phyloP scores from a whole-genome alignment of 2,329 filamentous ascomycete genomes.

The Microdochium nivale region DNA sequence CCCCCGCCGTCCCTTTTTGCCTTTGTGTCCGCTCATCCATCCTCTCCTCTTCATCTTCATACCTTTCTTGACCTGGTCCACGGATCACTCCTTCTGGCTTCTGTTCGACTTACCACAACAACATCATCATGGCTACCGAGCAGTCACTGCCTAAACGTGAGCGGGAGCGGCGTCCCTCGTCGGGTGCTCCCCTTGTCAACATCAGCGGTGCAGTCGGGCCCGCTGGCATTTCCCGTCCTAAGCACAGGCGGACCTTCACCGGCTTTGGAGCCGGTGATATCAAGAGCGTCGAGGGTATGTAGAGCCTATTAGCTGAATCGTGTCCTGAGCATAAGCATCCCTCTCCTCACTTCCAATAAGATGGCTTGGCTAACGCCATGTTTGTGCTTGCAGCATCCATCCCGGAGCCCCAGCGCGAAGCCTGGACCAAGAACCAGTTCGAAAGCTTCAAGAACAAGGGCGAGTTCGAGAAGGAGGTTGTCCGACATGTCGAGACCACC shows the following conservation, averaged over 20 bases:
- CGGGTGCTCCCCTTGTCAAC: constrained; percentile 67
- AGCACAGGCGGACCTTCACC: constrained; percentile 95
- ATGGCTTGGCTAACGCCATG: neutral
- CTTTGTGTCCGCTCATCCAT: too few relatives aligned
- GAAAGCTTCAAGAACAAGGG: constrained; percentile 69
- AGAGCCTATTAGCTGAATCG: neutral
- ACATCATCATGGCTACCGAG: constrained; percentile 18
- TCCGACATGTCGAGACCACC: constrained; percentile 93
- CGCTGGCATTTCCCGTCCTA: constrained; percentile 75
- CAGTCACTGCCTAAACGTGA: constrained; percentile 49
- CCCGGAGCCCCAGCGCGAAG: constrained; percentile 77
- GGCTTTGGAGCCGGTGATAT: constrained; percentile 88
- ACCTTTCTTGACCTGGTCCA: neutral
- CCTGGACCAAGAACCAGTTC: constrained; percentile 59
- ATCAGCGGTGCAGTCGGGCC: constrained; percentile 82
- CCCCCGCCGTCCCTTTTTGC: too few relatives aligned
- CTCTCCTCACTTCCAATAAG: too few relatives aligned
- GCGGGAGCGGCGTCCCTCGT: constrained; percentile 10
- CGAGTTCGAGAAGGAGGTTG: constrained; percentile 78
- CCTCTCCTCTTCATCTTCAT: too few relatives aligned
- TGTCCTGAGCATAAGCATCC: neutral
- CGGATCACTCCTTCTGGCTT: neutral
- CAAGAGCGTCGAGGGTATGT: constrained; percentile 79
- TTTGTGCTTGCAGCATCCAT: constrained; percentile 51
- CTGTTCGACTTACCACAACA: neutral